Percentiles rank a stretch among this genome's conserved stretches.
Evolutionary conservation across 805 yeast genomes (phyloP).

Genomic region (Hanseniaspora vineae): DNA sequence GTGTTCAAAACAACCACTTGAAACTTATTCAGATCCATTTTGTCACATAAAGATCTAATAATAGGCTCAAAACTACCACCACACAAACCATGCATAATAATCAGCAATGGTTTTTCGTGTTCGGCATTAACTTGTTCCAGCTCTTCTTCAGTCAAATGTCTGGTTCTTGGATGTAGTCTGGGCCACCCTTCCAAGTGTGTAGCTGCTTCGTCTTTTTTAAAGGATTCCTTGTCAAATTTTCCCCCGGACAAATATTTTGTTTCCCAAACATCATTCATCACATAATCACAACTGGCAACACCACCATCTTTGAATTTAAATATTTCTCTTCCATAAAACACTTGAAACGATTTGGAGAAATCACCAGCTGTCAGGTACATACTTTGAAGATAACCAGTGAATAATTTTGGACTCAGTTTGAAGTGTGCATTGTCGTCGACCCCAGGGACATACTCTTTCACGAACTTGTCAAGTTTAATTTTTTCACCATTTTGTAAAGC

Average conservation of each 20-base stretch:
- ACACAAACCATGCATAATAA: constrained; percentile 60
- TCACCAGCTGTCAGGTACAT: constrained; percentile 47
- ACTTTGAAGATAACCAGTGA: constrained; percentile 71
- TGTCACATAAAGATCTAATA: constrained; percentile 40
- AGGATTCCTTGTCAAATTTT: constrained; percentile 16
- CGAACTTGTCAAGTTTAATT: constrained; percentile 14
- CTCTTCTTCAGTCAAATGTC: constrained; percentile 40
- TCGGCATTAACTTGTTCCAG: too few relatives aligned
- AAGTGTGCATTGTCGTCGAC: constrained; percentile 36
- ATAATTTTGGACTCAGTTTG: constrained; percentile 47
- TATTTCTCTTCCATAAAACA: constrained; percentile 66
- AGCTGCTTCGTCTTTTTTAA: constrained; percentile 23
- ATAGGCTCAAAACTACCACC: constrained; percentile 75
- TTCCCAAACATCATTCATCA: constrained; percentile 27
- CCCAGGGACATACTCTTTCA: constrained; percentile 28
- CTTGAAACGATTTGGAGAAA: constrained; percentile 36
- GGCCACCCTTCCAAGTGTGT: constrained; percentile 43
- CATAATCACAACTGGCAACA: constrained; percentile 63
- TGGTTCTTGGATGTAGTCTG: constrained; percentile 54
- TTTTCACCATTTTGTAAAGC: constrained; percentile 9
- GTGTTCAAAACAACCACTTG: constrained; percentile 55
- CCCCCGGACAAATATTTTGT: constrained; percentile 9
- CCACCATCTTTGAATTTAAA: constrained; percentile 53
- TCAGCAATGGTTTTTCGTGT: constrained; percentile 36
- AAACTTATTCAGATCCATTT: constrained; percentile 30